A percentile compares a stretch with the other conserved stretches of the same genome.
These are phyloP conservation scores for Xylaria sp. DNA, from an alignment of 2,329 filamentous ascomycete species.

Conservation along the genomic window DNA sequence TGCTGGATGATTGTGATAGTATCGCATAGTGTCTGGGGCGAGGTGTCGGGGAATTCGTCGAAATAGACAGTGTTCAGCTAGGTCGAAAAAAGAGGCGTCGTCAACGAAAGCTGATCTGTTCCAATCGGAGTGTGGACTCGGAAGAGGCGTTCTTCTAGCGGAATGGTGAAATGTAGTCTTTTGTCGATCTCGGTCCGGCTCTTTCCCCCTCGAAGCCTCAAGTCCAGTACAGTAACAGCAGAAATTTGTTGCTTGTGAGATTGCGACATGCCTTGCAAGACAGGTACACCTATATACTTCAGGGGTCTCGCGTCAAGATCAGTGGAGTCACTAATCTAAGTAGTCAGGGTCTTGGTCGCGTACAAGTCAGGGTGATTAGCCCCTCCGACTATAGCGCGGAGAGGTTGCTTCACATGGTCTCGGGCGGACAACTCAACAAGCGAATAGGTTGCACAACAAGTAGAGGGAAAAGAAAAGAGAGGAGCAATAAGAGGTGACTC, in stretches of 20 bases:
- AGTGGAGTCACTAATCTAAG: conserved; percentile 15
- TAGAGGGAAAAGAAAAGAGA: neutral
- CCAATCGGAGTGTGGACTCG: neutral
- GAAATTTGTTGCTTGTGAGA: conserved; percentile 17
- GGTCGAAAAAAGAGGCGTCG: neutral
- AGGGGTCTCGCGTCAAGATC: conserved; percentile 21
- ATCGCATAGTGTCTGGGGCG: conserved; percentile 6
- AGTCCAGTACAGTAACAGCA: neutral
- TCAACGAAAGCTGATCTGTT: neutral
- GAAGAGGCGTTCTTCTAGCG: neutral
- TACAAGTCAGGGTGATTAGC: neutral
- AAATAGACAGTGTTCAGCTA: neutral
- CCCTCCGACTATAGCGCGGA: neutral
- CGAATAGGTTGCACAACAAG: neutral
- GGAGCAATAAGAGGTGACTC: neutral
- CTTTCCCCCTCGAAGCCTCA: neutral
- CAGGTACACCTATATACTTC: neutral
- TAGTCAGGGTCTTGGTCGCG: neutral
- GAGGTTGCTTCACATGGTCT: conserved; percentile 12
- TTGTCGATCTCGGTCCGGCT: neutral
- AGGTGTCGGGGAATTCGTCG: neutral
- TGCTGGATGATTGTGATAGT: conserved; percentile 10
- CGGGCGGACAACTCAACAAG: neutral
- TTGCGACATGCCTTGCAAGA: conserved; percentile 14
- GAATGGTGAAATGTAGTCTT: neutral